Percentiles rank a stretch among this genome's conserved stretches.
phyloP scores from a whole-genome alignment of 352 stramenopile genomes.

The Globisporangium camurandrum region DNA sequence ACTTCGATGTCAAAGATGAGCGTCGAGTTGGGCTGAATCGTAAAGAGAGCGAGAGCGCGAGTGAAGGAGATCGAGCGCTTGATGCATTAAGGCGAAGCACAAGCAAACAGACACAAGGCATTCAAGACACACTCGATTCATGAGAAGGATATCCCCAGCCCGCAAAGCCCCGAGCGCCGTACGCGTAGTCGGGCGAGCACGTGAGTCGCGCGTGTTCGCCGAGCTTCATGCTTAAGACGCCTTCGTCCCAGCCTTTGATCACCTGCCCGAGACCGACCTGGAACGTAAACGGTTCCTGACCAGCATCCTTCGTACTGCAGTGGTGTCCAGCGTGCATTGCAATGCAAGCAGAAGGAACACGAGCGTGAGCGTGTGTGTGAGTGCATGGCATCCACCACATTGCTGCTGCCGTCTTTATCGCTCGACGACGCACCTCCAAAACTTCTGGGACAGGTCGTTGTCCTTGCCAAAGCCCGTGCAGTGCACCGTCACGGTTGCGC shows the following conservation, averaged over 20 bases:
- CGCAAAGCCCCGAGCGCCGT: constrained; percentile 88
- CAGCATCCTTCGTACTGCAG: constrained; percentile 88
- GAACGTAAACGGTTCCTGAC: constrained; percentile 92
- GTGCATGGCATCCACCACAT: neutral
- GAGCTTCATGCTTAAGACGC: constrained; percentile 79
- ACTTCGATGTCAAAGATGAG: constrained; percentile 93
- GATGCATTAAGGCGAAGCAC: constrained; percentile 8
- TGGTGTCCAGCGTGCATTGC: neutral
- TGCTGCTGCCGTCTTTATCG: neutral
- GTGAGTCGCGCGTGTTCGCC: constrained; percentile 89
- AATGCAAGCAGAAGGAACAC: neutral
- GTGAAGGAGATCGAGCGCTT: constrained; percentile 28
- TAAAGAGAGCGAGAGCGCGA: constrained; percentile 21
- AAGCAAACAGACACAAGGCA: neutral
- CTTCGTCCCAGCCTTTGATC: constrained; percentile 95
- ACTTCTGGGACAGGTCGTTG: constrained; percentile 73
- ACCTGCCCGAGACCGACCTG: constrained; percentile 89
- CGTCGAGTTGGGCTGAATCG: constrained; percentile 90
- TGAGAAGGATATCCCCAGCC: constrained; percentile 88
- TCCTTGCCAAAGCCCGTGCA: constrained; percentile 81
- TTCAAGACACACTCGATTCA: constrained; percentile 4
- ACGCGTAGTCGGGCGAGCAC: constrained; percentile 93
- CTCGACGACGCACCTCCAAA: constrained; percentile 80
- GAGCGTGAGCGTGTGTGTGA: too few species aligned
- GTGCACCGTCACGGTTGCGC: constrained; percentile 69